Evolutionary conservation across 805 yeast species (phyloP), one percentile per base, ranked within the genome.

Genomic region (Hanseniaspora lindneri): DNA sequence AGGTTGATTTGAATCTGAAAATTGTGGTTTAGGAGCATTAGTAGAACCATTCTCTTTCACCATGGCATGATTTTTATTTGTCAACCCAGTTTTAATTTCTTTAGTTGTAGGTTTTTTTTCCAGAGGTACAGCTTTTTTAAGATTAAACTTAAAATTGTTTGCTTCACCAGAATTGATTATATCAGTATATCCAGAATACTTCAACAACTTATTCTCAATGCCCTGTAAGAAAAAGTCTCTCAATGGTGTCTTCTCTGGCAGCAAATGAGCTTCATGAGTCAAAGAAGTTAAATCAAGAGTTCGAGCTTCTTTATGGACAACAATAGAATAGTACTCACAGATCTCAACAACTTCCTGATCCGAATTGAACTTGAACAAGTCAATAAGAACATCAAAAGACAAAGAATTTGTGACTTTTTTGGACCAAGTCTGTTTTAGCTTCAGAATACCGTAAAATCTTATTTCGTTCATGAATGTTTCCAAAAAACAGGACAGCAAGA

Each of bases 391-490:
- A 1, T 58, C 56, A 0, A 76, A 69, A 3, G 78, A 69, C 52
- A 80, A 75, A 1, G 86, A 80, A 55, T 76, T 81, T 3, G 40
- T 29, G 2, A 85, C 79, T 50, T 77, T 80, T 2, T 79, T 71
- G 57, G 88, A 94, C 51, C 76, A 72, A 0, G 87, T 67, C 51
- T 75, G 68, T 3, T 82, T 66, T 66, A 92, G 68, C 0, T 85
- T 67, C 55, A 75, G 76, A 50, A 89, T 59, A 0, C 89, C 87
- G 56, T 77, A 76, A 54, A 82, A 78, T 39, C 96, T 64, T 3
- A 87, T 69, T 50, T 86, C 89, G 56, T 82, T 83, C 58, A 85
- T 77, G 55, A 83, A 87, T 2, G 79, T 76, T 60, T 92, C 95
- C 17, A 84, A 63, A 33, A 89, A 65, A 51, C 89, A 86, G 2